These are phyloP conservation scores for Berberis vulgaris DNA, from an alignment of 164 flowering plant genomes.

Conservation along the genomic window DNA sequence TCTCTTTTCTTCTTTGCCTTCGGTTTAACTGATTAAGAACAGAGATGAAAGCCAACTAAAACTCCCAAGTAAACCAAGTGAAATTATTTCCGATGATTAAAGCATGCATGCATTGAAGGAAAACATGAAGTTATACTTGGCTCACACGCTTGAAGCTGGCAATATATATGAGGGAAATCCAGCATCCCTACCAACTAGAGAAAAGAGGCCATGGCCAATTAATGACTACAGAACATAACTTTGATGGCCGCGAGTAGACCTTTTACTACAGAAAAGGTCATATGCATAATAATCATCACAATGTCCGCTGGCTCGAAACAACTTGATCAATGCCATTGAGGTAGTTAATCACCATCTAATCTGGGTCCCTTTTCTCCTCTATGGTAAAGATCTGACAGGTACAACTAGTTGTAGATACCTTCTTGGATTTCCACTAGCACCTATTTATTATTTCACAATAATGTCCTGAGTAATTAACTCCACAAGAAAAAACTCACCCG, in stretches of 20 bases:
- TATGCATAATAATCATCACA: no score
- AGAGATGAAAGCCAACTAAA: neutral
- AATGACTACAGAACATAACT: neutral
- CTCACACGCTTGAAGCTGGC: neutral
- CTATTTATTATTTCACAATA: no score
- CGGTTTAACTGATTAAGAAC: constrained; percentile 44
- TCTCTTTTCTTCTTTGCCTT: constrained; percentile 84
- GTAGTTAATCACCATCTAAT: no score
- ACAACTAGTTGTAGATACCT: neutral
- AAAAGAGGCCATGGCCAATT: neutral
- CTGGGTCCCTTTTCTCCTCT: neutral
- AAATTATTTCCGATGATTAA: neutral
- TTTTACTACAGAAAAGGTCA: no score
- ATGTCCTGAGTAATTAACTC: no score
- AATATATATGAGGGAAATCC: neutral
- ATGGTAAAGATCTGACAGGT: neutral
- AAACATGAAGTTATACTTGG: neutral
- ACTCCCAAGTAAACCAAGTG: neutral
- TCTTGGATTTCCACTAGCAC: no score
- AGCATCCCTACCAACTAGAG: neutral
- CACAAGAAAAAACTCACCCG: constrained; percentile 27
- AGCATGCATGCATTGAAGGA: neutral
- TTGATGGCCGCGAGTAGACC: neutral
- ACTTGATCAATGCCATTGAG: no score
- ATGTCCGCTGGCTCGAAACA: no score